phyloP scores from a whole-genome alignment of 805 yeast species.

The Suhomyces kilbournensis region DNA sequence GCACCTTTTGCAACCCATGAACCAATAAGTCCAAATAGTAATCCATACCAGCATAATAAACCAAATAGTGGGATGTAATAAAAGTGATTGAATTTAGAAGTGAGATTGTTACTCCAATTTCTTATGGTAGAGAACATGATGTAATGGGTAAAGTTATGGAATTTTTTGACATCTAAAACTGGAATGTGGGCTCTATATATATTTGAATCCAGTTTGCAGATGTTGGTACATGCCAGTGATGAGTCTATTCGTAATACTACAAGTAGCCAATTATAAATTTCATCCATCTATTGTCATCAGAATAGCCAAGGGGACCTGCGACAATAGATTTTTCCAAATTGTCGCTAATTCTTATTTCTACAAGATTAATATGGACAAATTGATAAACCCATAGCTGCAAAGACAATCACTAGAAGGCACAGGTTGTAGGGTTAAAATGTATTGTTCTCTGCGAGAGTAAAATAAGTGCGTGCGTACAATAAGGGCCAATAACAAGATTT shows the following conservation, averaged over 20 bases:
- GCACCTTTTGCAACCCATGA: constrained; percentile 20
- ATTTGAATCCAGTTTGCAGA: background rate
- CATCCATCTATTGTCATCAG: background rate
- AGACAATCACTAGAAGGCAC: background rate
- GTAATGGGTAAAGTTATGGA: background rate
- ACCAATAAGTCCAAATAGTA: constrained; percentile 20
- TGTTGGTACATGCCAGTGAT: background rate
- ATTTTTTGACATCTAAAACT: background rate
- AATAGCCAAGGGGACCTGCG: background rate
- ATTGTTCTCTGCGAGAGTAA: constrained; percentile 1
- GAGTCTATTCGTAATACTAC: background rate
- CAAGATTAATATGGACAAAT: background rate
- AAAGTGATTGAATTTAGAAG: constrained; percentile 24
- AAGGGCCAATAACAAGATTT: background rate
- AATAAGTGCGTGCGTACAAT: background rate
- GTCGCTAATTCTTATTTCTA: background rate
- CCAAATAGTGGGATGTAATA: constrained; percentile 25
- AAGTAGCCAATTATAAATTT: background rate
- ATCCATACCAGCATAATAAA: constrained; percentile 22
- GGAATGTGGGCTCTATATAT: background rate
- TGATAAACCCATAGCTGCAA: background rate
- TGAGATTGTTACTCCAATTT: constrained; percentile 10
- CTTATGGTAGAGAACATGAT: constrained; percentile 6
- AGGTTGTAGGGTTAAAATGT: background rate
- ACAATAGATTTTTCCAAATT: background rate